These are phyloP conservation scores for Macrotyloma uniflorum DNA, from an alignment of 306 rosid genomes.

Conservation along the genomic window DNA sequence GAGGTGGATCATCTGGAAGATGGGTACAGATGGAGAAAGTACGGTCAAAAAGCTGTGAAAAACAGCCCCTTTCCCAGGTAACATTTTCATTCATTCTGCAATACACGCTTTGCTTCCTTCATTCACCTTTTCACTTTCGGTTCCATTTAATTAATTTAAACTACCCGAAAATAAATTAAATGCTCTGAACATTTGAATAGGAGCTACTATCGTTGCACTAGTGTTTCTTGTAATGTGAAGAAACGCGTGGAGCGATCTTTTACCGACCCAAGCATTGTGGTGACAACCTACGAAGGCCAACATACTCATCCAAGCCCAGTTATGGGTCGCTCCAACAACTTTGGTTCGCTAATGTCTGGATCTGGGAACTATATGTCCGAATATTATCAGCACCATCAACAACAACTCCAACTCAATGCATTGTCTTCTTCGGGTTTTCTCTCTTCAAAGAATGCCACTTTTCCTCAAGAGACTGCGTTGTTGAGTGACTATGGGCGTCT, in stretches of 20 bases:
- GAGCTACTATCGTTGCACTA: conserved; percentile 98
- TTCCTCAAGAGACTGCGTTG: conserved; percentile 43
- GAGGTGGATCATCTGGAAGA: conserved; percentile 98
- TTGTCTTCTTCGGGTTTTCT: conserved; percentile 39
- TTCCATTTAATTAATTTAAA: background rate
- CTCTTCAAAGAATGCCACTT: conserved; percentile 20
- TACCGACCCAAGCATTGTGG: conserved; percentile 69
- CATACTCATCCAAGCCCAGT: conserved; percentile 81
- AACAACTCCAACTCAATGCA: conserved; percentile 31
- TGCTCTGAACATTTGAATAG: conserved; percentile 29
- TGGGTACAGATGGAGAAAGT: conserved; percentile 99
- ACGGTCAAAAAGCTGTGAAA: conserved; percentile 97
- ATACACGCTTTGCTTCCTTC: background rate
- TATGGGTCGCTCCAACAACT: conserved; percentile 51
- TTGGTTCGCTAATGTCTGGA: conserved; percentile 32
- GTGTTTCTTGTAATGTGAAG: conserved; percentile 80
- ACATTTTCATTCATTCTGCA: background rate
- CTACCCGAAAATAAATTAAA: background rate
- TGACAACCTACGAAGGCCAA: conserved; percentile 93
- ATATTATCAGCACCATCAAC: conserved; percentile 40
- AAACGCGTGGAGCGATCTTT: conserved; percentile 86
- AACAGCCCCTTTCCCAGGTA: conserved; percentile 96
- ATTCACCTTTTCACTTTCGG: background rate
- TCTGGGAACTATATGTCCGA: conserved; percentile 38
- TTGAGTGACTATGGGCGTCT: conserved; percentile 68